phyloP scores from a whole-genome alignment of 768 basidiomycete species.

The Phanerodontia chrysosporium region DNA sequence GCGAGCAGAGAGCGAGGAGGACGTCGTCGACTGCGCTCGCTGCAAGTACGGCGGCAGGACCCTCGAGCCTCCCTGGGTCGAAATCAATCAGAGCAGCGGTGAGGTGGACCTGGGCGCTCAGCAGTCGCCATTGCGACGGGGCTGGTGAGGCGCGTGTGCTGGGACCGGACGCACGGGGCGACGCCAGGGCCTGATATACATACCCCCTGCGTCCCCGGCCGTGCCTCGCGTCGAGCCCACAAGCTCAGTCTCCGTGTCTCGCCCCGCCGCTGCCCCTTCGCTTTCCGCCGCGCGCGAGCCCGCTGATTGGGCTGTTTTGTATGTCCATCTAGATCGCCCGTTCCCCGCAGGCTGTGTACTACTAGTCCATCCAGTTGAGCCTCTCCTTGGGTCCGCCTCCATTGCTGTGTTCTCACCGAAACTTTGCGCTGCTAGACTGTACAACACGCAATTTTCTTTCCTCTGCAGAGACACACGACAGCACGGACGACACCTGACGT shows the following conservation, averaged over 20 bases:
- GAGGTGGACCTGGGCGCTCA: not conserved
- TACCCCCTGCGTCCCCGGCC: not conserved
- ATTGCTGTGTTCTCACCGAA: not conserved
- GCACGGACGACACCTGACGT: slow-evolving; percentile 7
- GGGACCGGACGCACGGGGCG: not conserved
- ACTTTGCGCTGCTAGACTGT: no score
- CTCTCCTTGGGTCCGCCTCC: not conserved
- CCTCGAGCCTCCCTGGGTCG: no score
- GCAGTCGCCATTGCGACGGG: slow-evolving; percentile 1
- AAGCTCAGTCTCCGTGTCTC: not conserved
- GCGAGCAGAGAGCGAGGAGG: no score
- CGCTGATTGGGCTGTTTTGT: not conserved
- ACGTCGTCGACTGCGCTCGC: no score
- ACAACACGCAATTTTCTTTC: no score
- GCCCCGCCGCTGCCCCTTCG: not conserved
- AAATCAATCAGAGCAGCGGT: no score
- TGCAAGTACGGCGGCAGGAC: no score
- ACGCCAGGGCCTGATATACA: not conserved
- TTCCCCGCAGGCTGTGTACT: not conserved
- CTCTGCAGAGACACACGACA: not conserved
- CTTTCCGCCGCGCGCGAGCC: not conserved
- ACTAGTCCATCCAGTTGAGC: not conserved
- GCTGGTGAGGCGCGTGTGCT: not conserved
- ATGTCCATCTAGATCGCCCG: not conserved
- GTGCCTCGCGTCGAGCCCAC: not conserved